Evolutionary conservation across 2,329 filamentous ascomycete genomes (phyloP).

Genomic region (Daldinia eschscholtzii): DNA sequence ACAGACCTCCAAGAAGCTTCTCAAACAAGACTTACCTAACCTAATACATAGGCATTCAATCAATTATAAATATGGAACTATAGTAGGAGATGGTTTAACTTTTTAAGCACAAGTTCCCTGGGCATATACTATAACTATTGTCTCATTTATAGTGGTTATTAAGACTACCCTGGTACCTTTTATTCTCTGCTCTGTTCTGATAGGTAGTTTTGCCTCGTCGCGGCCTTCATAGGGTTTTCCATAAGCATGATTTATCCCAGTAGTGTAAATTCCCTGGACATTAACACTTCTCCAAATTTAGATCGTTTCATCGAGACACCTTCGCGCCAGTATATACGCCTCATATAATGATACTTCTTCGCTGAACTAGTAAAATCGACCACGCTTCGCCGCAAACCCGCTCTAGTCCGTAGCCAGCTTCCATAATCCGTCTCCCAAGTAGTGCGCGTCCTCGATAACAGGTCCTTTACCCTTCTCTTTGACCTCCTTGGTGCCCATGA

Average conservation of each 20-base stretch:
- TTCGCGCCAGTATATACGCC: not conserved
- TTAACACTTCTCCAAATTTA: not conserved
- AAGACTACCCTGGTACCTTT: too few relatives aligned
- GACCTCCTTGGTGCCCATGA: constrained; percentile 88
- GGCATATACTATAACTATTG: not conserved
- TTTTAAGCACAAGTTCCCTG: not conserved
- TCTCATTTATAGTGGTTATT: not conserved
- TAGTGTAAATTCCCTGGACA: not conserved
- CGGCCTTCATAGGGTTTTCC: not conserved
- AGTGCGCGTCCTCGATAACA: constrained; percentile 94
- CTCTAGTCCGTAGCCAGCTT: constrained; percentile 68
- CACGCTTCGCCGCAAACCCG: not conserved
- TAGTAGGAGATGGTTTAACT: not conserved
- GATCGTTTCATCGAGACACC: not conserved
- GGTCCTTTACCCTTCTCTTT: constrained; percentile 95
- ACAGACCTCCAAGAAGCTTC: not conserved
- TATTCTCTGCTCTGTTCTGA: not conserved
- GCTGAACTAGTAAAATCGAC: constrained; percentile 2
- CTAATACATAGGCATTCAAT: not conserved
- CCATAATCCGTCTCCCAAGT: constrained; percentile 94
- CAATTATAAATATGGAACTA: not conserved
- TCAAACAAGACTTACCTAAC: not conserved
- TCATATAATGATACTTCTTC: constrained; percentile 1
- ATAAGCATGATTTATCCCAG: not conserved
- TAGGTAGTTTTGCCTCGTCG: not conserved